Evolutionary conservation across 495 filamentous ascomycete species (phyloP), one percentile per base, ranked within the genome.

Genomic region (Diplogelasinospora grovesii): DNA sequence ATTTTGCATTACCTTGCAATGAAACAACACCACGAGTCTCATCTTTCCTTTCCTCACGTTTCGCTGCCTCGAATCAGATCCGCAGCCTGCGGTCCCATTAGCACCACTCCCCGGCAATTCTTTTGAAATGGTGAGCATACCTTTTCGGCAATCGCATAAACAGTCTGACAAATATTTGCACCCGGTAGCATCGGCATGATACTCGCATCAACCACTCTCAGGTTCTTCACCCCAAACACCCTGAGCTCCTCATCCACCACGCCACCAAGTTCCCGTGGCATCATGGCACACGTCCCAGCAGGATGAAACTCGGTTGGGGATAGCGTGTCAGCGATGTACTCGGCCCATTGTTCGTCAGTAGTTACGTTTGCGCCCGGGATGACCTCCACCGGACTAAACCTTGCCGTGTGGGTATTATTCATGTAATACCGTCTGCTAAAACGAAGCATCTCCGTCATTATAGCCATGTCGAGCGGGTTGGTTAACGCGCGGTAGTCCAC

Each of bases 261-360:
- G 4, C 78, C 78, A 10, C 76, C 75, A 1, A 71, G 47, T 41
- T 70, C 66, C 26, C 60, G 53, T 13, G 78, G 76, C 58, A 80
- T 53, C 76, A 62, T 64, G 4, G 60, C 48, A 19, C 53, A 58
- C 18, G 62, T 67, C 1, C 64, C 60, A 1, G 57, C 59, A 7
- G 65, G 65, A 34, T 74, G 68, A 35, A 57, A 72, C 36, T 66
- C 59, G 19, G 56, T 64, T 16, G 66, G 66, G 11, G 39, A 56
- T 3, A 67, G 25, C 8, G 54, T 54, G 28, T 52, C 39, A 6
- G 26, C 36, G 10, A 69, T 30, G 26, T 56, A 66, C 3, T 37
- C 48, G 3, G 49, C 53, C 22, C 59, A 43, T 25, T 66, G 47
- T 33, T 49, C 54, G 5, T 59, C 60, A 24, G 40, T 65, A 43